Evolutionary conservation across 805 yeast genomes (phyloP).

Genomic region (Saccharomyces eubayanus): DNA sequence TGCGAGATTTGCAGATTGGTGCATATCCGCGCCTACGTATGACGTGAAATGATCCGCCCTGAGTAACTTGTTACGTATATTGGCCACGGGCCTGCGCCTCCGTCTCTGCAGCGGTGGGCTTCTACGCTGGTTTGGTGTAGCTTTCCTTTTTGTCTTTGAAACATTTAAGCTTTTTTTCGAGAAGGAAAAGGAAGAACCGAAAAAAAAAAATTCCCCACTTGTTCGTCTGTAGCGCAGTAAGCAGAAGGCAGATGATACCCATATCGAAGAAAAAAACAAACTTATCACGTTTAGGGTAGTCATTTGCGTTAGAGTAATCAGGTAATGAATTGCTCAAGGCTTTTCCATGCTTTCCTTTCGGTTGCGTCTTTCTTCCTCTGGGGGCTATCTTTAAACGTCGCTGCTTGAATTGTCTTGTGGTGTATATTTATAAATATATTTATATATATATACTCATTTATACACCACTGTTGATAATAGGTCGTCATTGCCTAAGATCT

Average conservation of each 20-base stretch:
- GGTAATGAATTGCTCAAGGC: background rate
- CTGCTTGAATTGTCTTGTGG: background rate
- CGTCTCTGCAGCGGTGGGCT: slow-evolving; percentile 2
- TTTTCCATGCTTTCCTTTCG: background rate
- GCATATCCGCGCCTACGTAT: background rate
- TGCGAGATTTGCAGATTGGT: background rate
- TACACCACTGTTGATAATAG: background rate
- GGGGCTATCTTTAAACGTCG: background rate
- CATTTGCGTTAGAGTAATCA: background rate
- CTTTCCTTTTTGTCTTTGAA: background rate
- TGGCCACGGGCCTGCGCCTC: slow-evolving; percentile 7
- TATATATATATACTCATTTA: background rate
- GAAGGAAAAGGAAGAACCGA: background rate
- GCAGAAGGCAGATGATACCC: background rate
- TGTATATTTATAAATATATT: background rate
- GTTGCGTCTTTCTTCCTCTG: background rate
- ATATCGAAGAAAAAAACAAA: background rate
- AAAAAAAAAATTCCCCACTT: background rate
- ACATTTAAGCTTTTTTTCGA: background rate
- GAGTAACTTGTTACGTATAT: background rate
- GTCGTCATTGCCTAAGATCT: background rate
- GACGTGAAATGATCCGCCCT: background rate
- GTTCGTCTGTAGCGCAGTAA: background rate
- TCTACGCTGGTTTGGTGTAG: background rate
- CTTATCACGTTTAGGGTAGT: background rate